A percentile compares a stretch with the other conserved stretches of the same genome.
Evolutionary conservation across 805 yeast species (phyloP).

Genomic region (Millerozyma miso): DNA sequence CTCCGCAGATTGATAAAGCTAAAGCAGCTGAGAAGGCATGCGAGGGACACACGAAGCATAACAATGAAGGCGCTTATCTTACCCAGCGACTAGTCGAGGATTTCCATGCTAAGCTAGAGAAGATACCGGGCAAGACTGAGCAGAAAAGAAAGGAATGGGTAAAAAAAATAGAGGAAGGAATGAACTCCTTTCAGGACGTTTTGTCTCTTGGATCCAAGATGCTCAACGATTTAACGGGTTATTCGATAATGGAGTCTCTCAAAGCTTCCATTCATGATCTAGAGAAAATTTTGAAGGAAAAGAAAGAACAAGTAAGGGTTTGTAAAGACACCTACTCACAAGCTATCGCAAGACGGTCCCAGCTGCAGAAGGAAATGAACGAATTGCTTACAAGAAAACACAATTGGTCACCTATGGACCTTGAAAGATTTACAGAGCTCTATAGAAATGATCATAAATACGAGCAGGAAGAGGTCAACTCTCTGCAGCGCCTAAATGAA

Average conservation of each 20-base stretch:
- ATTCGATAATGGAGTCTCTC: slow-evolving; percentile 70
- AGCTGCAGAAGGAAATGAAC: slow-evolving; percentile 79
- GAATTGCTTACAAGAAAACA: slow-evolving; percentile 82
- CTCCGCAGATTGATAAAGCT: slow-evolving; percentile 7
- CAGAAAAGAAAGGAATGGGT: slow-evolving; percentile 30
- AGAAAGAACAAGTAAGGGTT: slow-evolving; percentile 44
- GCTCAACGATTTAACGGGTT: slow-evolving; percentile 89
- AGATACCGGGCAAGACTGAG: slow-evolving; percentile 46
- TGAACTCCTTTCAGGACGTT: slow-evolving; percentile 54
- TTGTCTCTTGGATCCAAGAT: slow-evolving; percentile 60
- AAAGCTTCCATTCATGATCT: slow-evolving; percentile 54
- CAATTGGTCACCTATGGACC: slow-evolving; percentile 72
- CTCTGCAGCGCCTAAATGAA: slow-evolving; percentile 45
- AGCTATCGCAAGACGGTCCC: slow-evolving; percentile 61
- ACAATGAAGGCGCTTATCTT: background rate
- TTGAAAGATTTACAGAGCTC: slow-evolving; percentile 77
- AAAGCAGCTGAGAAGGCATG: slow-evolving; percentile 4
- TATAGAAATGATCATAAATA: slow-evolving; percentile 79
- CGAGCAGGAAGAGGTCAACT: slow-evolving; percentile 52
- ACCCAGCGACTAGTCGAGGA: slow-evolving; percentile 2
- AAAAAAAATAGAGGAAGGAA: slow-evolving; percentile 42
- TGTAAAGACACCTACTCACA: slow-evolving; percentile 51
- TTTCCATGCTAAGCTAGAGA: slow-evolving; percentile 21
- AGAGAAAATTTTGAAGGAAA: slow-evolving; percentile 48
- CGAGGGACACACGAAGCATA: slow-evolving; percentile 3